phyloP scores from a whole-genome alignment of 2,329 filamentous ascomycete species.

The Chaetomiaceae sp. region DNA sequence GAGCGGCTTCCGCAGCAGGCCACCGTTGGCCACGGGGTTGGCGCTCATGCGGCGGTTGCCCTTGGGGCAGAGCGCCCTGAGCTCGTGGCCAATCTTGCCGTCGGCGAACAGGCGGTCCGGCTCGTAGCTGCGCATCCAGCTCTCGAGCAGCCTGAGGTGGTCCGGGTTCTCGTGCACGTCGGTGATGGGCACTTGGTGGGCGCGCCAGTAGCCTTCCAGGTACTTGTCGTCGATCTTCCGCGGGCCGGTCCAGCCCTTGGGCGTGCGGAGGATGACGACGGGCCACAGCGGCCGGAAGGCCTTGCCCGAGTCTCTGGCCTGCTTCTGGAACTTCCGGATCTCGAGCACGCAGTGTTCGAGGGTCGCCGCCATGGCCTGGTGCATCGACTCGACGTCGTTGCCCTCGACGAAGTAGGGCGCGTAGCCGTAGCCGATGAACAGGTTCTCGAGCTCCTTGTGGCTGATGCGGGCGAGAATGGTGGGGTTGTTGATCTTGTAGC shows the following conservation, averaged over 20 bases:
- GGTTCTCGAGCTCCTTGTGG: conserved; percentile 64
- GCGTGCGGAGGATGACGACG: conserved; percentile 71
- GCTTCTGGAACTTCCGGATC: conserved; percentile 64
- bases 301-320: conserved; percentile 66
- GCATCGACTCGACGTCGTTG: conserved; percentile 68
- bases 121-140: conserved; percentile 74
- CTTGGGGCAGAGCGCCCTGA: conserved; percentile 60
- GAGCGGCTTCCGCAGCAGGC: conserved; percentile 61
- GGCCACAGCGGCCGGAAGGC: conserved; percentile 70
- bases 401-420: conserved; percentile 77
- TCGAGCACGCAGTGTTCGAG: conserved; percentile 67
- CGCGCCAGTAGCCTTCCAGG: conserved; percentile 72
- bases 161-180: conserved; percentile 62
- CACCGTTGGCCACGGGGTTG: conserved; percentile 72
- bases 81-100: conserved; percentile 58
- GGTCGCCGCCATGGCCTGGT: conserved; percentile 76
- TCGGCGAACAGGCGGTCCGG: conserved; percentile 66
- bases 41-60: conserved; percentile 70
- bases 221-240: conserved; percentile 66
- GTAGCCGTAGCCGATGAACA: conserved; percentile 74
- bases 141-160: conserved; percentile 64
- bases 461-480: conserved; percentile 69
- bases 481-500: conserved; percentile 82
- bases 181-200: conserved; percentile 73
- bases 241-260: conserved; percentile 77